A percentile compares a stretch with the other conserved stretches of the same genome.
Conservation (phyloP, 1,284 basidiomycete genomes). For the Sutorius eximius region DNA sequence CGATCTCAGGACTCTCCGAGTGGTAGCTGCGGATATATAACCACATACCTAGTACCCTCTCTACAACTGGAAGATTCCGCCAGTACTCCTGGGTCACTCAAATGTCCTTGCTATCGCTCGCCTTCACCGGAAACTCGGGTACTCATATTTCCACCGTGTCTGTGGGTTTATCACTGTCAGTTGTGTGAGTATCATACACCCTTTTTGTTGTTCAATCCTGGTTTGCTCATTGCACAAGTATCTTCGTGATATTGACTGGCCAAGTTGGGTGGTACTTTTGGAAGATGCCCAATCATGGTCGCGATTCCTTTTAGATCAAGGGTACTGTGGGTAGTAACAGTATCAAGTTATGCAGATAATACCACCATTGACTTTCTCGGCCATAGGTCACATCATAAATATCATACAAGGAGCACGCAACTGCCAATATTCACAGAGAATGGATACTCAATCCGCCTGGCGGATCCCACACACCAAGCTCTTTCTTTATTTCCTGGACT, state of each 20-base stretch:
- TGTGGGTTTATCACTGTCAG: constrained; percentile 15
- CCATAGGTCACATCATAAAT: constrained; percentile 11
- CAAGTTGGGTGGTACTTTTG: constrained; percentile 26
- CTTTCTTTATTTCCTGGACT: constrained; percentile 74
- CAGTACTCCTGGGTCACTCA: background rate
- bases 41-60: background rate
- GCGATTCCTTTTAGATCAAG: constrained; percentile 28
- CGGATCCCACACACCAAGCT: constrained; percentile 83
- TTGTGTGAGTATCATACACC: constrained; percentile 8
- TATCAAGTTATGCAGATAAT: background rate
- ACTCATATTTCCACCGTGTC: constrained; percentile 13
- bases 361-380: background rate
- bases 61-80: background rate
- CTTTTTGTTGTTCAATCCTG: background rate
- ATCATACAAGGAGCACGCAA: background rate
- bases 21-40: constrained; percentile 15
- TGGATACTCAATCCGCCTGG: constrained; percentile 39
- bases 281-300: constrained; percentile 14
- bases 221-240: constrained; percentile 1
- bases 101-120: constrained; percentile 1
- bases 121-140: constrained; percentile 6
- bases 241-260: constrained; percentile 24
- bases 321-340: constrained; percentile 15
- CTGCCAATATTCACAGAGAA: constrained; percentile 2
- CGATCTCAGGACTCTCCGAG: background rate